Evolutionary conservation across 768 basidiomycete genomes (phyloP), one percentile per base, ranked within the genome.

Genomic region (Mycena latifolia): DNA sequence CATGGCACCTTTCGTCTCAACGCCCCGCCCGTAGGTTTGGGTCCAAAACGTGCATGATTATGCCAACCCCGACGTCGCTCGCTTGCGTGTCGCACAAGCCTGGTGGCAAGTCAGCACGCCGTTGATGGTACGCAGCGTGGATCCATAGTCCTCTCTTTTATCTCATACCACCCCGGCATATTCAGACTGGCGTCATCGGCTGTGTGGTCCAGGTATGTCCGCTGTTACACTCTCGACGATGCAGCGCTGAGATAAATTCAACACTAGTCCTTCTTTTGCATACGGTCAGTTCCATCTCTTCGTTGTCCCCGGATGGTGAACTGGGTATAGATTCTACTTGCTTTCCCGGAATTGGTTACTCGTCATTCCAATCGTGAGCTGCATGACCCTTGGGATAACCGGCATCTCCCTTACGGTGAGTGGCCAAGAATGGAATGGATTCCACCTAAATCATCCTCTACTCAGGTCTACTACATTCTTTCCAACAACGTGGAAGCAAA

Each of bases 31-130:
- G 58, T 10, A n/a, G n/a, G 56, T 67, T 4, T 67, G 66, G 66
- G 55, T 56, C 20, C 66, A 67, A 37, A 67, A 67, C 51, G 66
- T 67, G 6, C 3, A 35, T n/a, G 28, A 45, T 27, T 41, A 43
- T 7, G n/a, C 37, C 6, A 63, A 45, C 15, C 61, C 54, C 11
- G 63, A 65, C 31, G 56, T 65, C 2, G 63, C 63, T 2, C 25
- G 63, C 4, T 43, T 29, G 5, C 56, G 52, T 15, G 31, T 58
- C 2, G 29, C 55, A 2, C 37, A 33, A 9, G 63, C 63, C 3
- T 65, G 63, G 63, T 65, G 55, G 55, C 63, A 65, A 39, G 56
- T 58, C 18, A 58, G 50, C n/a, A 12, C 53, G 20, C 50, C 63
- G 6, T 47, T 65, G 24, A 58, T 65, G 63, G 63, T 58, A 7